Conservation (phyloP, 208 protist species). For the Tritrichomonas musculus region DNA sequence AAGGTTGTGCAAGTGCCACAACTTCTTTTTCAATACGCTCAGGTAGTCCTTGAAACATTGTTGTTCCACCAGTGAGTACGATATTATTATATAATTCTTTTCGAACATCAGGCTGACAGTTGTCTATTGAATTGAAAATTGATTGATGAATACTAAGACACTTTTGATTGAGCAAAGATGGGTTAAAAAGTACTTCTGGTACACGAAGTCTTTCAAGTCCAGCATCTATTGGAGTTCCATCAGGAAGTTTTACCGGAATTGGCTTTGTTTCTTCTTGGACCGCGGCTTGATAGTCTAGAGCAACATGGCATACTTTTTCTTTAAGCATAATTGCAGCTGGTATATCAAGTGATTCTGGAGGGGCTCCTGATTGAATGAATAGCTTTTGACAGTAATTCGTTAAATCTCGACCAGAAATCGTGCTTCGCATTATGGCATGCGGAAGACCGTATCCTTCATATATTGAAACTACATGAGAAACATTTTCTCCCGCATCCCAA, state of each 20-base stretch:
- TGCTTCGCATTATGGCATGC: conserved; percentile 58
- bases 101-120: conserved; percentile 61
- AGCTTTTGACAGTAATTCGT: conserved; percentile 61
- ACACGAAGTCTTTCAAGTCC: conserved; percentile 56
- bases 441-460: conserved; percentile 68
- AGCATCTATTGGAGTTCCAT: conserved; percentile 55
- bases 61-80: conserved; percentile 54
- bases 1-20: conserved; percentile 46
- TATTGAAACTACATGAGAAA: conserved; percentile 89
- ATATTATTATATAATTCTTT: conserved; percentile 58
- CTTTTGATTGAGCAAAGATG: conserved; percentile 53
- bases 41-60: conserved; percentile 72
- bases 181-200: conserved; percentile 70
- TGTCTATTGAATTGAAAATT: conserved; percentile 58
- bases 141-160: conserved; percentile 55
- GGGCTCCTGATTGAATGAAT: conserved; percentile 53
- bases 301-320: conserved; percentile 63
- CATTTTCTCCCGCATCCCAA: conserved; percentile 85
- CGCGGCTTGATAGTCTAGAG: conserved; percentile 60
- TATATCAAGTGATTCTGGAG: conserved; percentile 56
- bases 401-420: conserved; percentile 63
- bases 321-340: conserved; percentile 67
- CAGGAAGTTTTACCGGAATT: conserved; percentile 61
- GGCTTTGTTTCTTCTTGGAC: conserved; percentile 52
- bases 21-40: conserved; percentile 79